Conservation (phyloP, 768 basidiomycete genomes). For the Suillus luteus region DNA sequence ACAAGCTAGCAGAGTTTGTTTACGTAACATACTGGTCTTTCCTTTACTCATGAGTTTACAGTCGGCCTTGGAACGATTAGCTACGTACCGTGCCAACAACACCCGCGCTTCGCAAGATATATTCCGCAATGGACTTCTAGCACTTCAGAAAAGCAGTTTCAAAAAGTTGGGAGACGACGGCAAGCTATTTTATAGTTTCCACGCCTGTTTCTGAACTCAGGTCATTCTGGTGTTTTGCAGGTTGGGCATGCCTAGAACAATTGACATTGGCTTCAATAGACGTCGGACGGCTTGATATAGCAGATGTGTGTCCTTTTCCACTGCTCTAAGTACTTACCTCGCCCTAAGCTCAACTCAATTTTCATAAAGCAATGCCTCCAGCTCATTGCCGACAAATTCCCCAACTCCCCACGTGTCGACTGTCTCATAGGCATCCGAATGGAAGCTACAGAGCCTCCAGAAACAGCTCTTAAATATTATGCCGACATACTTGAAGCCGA, state of each 20-base stretch:
- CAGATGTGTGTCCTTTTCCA: slow-evolving; percentile 58
- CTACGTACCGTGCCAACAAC: slow-evolving; percentile 54
- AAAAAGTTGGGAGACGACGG: slow-evolving; percentile 57
- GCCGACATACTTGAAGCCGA: slow-evolving; percentile 60
- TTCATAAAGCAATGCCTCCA: slow-evolving; percentile 43
- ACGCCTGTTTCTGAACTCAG: background rate
- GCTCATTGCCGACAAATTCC: slow-evolving; percentile 66
- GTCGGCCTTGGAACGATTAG: slow-evolving; percentile 52
- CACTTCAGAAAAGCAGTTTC: slow-evolving; percentile 50
- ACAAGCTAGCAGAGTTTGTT: background rate
- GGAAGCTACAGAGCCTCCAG: slow-evolving; percentile 64
- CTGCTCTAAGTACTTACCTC: slow-evolving; percentile 2
- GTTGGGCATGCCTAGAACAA: slow-evolving; percentile 82
- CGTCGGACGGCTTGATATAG: slow-evolving; percentile 67
- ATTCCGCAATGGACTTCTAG: slow-evolving; percentile 51
- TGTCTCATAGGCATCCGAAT: slow-evolving; percentile 77
- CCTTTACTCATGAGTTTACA: slow-evolving; percentile 44
- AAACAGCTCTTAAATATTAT: slow-evolving; percentile 64
- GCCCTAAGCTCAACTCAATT: slow-evolving; percentile 11
- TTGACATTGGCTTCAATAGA: slow-evolving; percentile 78
- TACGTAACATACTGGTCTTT: slow-evolving; percentile 22
- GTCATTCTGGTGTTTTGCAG: slow-evolving; percentile 37
- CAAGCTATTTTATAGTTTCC: slow-evolving; percentile 26
- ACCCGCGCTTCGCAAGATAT: slow-evolving; percentile 57
- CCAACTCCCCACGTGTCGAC: slow-evolving; percentile 77